phyloP scores from a whole-genome alignment of 768 basidiomycete species.

The Trametes meyenii region DNA sequence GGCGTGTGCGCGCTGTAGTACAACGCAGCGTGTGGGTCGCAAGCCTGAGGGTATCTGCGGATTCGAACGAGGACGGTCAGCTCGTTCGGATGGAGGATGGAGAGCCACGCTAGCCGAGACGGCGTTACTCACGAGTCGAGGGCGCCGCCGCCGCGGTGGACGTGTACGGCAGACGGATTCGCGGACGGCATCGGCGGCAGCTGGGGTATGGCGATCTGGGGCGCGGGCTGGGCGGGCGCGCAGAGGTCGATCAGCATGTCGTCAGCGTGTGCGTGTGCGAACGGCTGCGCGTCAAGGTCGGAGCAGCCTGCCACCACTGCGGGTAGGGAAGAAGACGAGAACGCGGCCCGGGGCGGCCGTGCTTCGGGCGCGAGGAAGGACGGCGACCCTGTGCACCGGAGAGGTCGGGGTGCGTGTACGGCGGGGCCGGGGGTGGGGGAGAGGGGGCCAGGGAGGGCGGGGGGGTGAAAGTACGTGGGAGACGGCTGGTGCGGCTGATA shows the following conservation, averaged over 20 bases:
- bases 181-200: slow-evolving; percentile 18
- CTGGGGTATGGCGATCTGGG: slow-evolving; percentile 22
- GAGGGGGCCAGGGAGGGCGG: background rate
- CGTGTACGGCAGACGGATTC: slow-evolving; percentile 2
- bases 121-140: slow-evolving; percentile 13
- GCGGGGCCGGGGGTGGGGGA: slow-evolving; percentile 7
- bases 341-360: background rate
- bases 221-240: slow-evolving; percentile 4
- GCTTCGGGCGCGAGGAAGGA: slow-evolving; percentile 16
- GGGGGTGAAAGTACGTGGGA: background rate
- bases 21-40: slow-evolving; percentile 11
- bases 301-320: background rate
- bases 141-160: slow-evolving; percentile 13
- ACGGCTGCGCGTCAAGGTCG: slow-evolving; percentile 8
- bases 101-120: too few relatives aligned
- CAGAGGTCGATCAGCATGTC: slow-evolving; percentile 15
- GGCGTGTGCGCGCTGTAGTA: slow-evolving; percentile 7
- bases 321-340: background rate
- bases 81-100: background rate
- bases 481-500: slow-evolving; percentile 5
- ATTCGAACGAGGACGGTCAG: background rate
- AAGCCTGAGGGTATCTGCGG: slow-evolving; percentile 16
- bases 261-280: slow-evolving; percentile 3
- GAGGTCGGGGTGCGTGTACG: slow-evolving; percentile 21
- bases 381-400: slow-evolving; percentile 23